Evolutionary conservation across 768 basidiomycete genomes (phyloP), one percentile per base, ranked within the genome.

Genomic region (Paxillus rubicundulus): DNA sequence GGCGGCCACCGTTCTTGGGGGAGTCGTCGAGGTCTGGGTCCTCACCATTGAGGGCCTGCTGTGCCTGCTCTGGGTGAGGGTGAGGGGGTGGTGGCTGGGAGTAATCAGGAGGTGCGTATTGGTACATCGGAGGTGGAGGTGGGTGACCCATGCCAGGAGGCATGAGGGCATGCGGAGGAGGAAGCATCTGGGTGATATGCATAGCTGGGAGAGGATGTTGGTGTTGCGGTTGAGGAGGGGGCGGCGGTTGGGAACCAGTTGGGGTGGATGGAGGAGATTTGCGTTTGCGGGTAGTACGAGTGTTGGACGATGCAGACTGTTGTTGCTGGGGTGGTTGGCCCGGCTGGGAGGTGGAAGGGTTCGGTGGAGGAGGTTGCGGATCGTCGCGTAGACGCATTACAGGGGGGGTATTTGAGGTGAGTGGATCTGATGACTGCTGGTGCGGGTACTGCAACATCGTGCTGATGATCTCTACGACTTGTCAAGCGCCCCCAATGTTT

Each of bases 321-420:
- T n/a, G 49, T 17, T 33, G 50, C 45, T 52, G 59, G 48, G 54
- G 20, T 47, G 53, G 6, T 50, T 24, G 37, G 47, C 55, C n/a
- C 16, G 54, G 21, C 20, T 56, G 66, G 16, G 64, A 41, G 0
- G 65, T 27, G 13, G 66, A 41, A 3, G 59, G 27, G 30, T 57
- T 59, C 10, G 55, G 13, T 8, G 52, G 47, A 0, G 55, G 16
- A 2, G 65, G 54, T 18, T 59, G 56, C 13, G 70, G 77, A 46
- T 86, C 84, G 40, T 86, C 85, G 62, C 82, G 79, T 37, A 87
- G 77, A 61, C 85, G 81, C 80, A 84, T 81, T n/a, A 71, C 61
- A 2, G 59, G 61, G 0, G 63, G 55, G 1, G 59, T 2, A 20
- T 64, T 56, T 8, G 59, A 45, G 14, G 58, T 43, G 40, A 58